Base-by-base conservation (phyloP, 805 yeast species). In the Kockiozyma suomiensis region DNA sequence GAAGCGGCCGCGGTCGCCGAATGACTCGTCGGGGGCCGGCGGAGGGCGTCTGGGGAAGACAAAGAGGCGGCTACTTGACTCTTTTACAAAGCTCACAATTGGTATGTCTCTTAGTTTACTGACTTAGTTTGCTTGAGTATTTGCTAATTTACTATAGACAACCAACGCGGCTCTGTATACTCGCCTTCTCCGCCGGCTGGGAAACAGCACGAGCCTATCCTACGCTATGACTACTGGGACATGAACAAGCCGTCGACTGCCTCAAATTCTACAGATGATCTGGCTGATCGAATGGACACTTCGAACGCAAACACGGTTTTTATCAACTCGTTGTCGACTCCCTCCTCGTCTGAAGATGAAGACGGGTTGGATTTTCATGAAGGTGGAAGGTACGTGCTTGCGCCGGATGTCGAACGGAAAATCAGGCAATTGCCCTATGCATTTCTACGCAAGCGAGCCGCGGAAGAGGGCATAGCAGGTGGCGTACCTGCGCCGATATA, bases 201-300 rank as follows among this genome's bases (percentile, higher is more conserved):
- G 48, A 60, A 56, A 50, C 26, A 13, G 41, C 48, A 32, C n/a
- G 61, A 60, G 40, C 55, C 56, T 4, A 56, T 56, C 19, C 21
- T 58, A 33, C 58, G 48, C 48, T 61, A 61, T 35, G 65, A 61
- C 54, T 61, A 58, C 45, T 61, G 65, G 65, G 65, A 61, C 40
- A 50, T 58, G 49, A 40, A 49, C 35, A 54, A 53, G 40, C 54
- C 57, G 21, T 33, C 52, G 10, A n/a, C 51, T 23, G 28, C 52
- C 13, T n/a, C 35, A 4, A 47, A 41, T 1, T 21, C 33, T 12
- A 23, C 46, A 4, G 61, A 52, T 17, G 59, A 61, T 19, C n/a
- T 37, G 15, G 43, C 28, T 1, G 51, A 51, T 6, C 58, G 55
- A 21, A 62, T 62, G 66, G 66, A 62, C 54, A 60, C 65, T 1